Evolutionary conservation across 176 grass and related monocot genomes (phyloP).

Genomic region (Raddia distichophylla): DNA sequence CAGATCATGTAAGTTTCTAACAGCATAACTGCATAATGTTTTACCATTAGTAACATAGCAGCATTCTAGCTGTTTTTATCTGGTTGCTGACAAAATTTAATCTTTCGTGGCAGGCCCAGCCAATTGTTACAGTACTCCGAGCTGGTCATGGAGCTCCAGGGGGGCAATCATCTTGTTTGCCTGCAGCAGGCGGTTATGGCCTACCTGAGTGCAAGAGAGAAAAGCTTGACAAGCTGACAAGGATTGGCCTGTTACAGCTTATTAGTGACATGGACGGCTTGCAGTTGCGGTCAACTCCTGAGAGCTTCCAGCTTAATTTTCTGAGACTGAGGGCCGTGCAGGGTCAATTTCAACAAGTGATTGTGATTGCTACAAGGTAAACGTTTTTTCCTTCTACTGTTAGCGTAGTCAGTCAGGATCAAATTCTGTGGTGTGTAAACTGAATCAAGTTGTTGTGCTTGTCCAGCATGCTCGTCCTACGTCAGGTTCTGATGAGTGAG

Average conservation of each 20-base stretch:
- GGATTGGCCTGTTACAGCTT: conserved; percentile 81
- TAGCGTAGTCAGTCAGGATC: neutral
- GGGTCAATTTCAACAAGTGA: conserved; percentile 76
- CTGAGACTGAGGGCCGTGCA: conserved; percentile 75
- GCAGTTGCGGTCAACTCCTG: conserved; percentile 64
- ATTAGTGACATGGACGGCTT: conserved; percentile 61
- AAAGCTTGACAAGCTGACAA: conserved; percentile 66
- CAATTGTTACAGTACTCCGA: conserved; percentile 64
- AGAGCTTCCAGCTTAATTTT: conserved; percentile 74
- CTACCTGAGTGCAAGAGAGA: conserved; percentile 85
- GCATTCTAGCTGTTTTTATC: conserved; percentile 9
- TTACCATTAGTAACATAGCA: neutral
- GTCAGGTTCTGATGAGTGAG: conserved; percentile 79
- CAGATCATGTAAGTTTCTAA: conserved; percentile 47
- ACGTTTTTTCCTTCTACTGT: neutral
- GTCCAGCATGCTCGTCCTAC: conserved; percentile 80
- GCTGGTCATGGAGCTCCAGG: conserved; percentile 57
- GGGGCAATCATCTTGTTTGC: conserved; percentile 42
- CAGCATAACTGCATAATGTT: neutral
- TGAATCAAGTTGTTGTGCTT: conserved; percentile 22
- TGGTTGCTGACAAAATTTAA: conserved; percentile 7
- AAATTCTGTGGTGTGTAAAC: neutral
- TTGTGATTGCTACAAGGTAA: conserved; percentile 86
- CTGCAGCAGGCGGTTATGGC: conserved; percentile 33
- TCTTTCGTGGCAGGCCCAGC: conserved; percentile 51